These are phyloP conservation scores for Antitrichia curtipendula DNA, from an alignment of 225 moss, liverwort and hornwort species.

Conservation along the genomic window DNA sequence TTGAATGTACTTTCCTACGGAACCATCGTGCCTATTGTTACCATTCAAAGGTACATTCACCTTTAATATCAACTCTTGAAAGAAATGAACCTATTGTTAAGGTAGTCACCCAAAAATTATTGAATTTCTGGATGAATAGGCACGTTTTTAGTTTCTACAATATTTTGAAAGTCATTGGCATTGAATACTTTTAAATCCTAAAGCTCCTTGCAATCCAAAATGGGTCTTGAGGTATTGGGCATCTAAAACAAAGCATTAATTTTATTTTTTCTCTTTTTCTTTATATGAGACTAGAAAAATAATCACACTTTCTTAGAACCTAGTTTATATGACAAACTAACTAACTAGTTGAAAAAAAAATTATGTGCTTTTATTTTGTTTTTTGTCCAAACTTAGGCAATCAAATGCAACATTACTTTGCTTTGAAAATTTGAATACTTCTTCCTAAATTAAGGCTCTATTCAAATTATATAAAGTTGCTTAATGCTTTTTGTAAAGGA, in stretches of 20 bases:
- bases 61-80: too few relatives aligned
- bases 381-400: rapidly evolving
- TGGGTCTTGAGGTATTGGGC: rapidly evolving
- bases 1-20: neutral
- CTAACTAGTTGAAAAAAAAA: neutral
- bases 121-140: rapidly evolving
- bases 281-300: too few relatives aligned
- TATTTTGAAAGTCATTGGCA: neutral
- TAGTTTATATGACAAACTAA: neutral
- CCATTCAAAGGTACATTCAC: neutral
- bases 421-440: neutral
- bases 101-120: neutral
- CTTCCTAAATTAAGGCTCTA: rapidly evolving
- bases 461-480: neutral
- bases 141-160: neutral
- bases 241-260: neutral
- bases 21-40: neutral
- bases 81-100: too few relatives aligned
- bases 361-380: neutral
- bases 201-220: neutral
- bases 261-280: neutral
- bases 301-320: neutral
- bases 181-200: neutral
- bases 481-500: neutral
- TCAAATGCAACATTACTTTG: rapidly evolving